Evolutionary conservation across 768 basidiomycete genomes (phyloP).

Genomic region (Gloeophyllum trabeum): DNA sequence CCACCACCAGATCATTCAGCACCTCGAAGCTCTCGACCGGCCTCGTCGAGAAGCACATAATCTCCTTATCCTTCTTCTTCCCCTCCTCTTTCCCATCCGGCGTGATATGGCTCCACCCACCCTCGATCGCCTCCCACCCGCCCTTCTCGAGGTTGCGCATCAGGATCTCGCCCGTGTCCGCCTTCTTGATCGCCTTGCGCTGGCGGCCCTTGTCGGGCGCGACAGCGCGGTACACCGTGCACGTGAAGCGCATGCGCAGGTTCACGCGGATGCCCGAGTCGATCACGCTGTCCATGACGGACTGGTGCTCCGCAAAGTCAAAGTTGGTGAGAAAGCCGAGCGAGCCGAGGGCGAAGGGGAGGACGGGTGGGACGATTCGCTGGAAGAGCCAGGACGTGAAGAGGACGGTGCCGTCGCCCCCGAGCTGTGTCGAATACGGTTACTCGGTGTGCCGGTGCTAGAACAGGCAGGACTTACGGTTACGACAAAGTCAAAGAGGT

Average conservation of each 20-base stretch:
- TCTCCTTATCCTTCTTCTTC: constrained; percentile 81
- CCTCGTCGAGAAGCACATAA: constrained; percentile 94
- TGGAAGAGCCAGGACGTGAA: constrained; percentile 99
- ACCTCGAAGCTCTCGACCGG: constrained; percentile 95
- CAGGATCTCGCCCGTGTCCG: constrained; percentile 91
- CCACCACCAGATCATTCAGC: constrained; percentile 94
- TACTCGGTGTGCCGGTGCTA: not conserved
- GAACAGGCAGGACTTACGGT: constrained; percentile 49
- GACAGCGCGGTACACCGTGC: constrained; percentile 93
- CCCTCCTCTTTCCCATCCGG: constrained; percentile 30
- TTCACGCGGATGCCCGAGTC: constrained; percentile 95
- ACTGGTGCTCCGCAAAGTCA: constrained; percentile 77
- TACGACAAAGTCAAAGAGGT: constrained; percentile 95
- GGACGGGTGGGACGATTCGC: constrained; percentile 94
- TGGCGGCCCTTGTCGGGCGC: constrained; percentile 55
- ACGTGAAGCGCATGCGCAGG: constrained; percentile 97
- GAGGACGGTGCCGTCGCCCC: constrained; percentile 95
- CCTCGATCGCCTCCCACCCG: constrained; percentile 96
- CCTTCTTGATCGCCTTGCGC: constrained; percentile 83
- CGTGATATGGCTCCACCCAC: constrained; percentile 41
- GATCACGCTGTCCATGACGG: constrained; percentile 79
- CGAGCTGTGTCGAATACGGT: constrained; percentile 69
- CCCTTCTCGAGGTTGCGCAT: constrained; percentile 86
- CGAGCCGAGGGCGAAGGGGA: constrained; percentile 94
- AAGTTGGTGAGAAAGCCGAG: constrained; percentile 97